Evolutionary conservation across 176 grass and related monocot species (phyloP).

Genomic region (Aegilops longissima): DNA sequence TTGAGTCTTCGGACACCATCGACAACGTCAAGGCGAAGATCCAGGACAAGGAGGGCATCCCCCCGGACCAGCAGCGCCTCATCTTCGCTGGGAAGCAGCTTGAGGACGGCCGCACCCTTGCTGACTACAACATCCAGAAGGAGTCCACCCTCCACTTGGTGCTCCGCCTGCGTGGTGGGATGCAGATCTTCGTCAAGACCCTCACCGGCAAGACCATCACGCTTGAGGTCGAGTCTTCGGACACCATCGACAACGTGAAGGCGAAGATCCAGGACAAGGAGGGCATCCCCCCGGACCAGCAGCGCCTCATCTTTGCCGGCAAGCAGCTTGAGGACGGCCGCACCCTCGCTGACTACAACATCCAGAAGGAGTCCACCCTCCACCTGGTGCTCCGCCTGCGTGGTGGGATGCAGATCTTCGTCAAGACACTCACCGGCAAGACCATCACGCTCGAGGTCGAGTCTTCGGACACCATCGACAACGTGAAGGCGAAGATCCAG

Average conservation of each 20-base stretch:
- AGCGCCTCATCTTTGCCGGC: conserved; percentile 76
- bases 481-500: conserved; percentile 61
- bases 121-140: no score
- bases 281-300: conserved; percentile 82
- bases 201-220: conserved; percentile 78
- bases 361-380: conserved; percentile 82
- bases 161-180: background rate
- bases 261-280: conserved; percentile 68
- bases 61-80: conserved; percentile 50
- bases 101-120: background rate
- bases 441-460: conserved; percentile 61
- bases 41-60: no score
- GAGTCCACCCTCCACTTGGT: no score
- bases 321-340: conserved; percentile 80
- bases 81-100: conserved; percentile 61
- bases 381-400: conserved; percentile 72
- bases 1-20: conserved; percentile 54
- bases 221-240: conserved; percentile 34
- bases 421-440: conserved; percentile 72
- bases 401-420: conserved; percentile 73
- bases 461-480: background rate
- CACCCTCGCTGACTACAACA: conserved; percentile 91
- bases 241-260: conserved; percentile 32
- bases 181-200: conserved; percentile 79
- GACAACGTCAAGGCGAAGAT: conserved; percentile 65